Base-by-base conservation (phyloP, 768 basidiomycete genomes). In the Trametes cubensis region DNA sequence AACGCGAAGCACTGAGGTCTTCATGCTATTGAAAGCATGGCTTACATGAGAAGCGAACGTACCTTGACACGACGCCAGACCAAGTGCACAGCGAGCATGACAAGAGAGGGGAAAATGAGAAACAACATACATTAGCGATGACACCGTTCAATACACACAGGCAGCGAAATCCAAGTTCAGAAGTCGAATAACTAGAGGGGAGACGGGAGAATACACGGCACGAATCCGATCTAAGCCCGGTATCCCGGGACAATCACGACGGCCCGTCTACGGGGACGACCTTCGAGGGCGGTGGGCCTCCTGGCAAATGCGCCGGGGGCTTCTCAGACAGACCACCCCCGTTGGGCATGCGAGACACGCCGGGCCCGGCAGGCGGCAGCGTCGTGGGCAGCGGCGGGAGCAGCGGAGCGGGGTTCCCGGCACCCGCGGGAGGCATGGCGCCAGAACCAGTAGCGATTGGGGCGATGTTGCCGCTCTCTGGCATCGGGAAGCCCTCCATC, bases 251-350 rank as follows among this genome's bases (percentile, higher is more conserved):
- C 48, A 14, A 23, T 41, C 23, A 25, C 53, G n/a, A 68, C 14
- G 64, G 58, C 39, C 67, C 64, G 39, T 68, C 67, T 34, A 68
- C 64, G 34, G 67, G 62, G 4, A 68, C 64, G 20, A 56, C 57
- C 46, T 64, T 63, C 0, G 64, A 6, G n/a, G 55, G 28, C 14
- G 61, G 42, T 10, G 64, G 56, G 6, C 59, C 60, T 1, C 55
- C 49, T 25, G 46, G 23, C 1, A 57, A 25, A 28, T 59, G 55
- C 20, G 44, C 47, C 6, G 54, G 30, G 8, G 57, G 25, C 50
- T 56, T 58, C 50, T 65, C 64, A 0, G 57, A 25, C 2, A 65
- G 42, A 3, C 6, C 34, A 34, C 44, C 52, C 0, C 62, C 57
- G 44, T 60, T 59, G 21, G 64, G 26, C 53, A 66, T n/a, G 15